These are phyloP conservation scores for Helichrysum umbraculigerum DNA, from an alignment of 129 eudicot genomes.

Conservation along the genomic window DNA sequence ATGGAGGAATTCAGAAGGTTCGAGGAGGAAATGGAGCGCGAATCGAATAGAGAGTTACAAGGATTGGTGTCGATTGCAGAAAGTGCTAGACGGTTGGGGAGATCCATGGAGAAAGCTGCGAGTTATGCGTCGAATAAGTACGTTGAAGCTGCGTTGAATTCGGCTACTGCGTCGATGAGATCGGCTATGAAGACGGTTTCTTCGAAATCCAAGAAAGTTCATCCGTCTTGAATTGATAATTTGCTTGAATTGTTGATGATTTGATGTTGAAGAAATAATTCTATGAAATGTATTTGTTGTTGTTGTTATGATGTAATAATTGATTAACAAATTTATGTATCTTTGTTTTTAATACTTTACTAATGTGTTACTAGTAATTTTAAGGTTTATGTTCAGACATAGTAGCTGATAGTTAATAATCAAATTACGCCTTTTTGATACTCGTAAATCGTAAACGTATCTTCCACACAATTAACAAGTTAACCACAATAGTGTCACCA, in stretches of 20 bases:
- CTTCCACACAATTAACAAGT: not conserved
- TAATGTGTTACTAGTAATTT: too few species aligned
- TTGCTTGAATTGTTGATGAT: not conserved
- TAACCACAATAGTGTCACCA: slow-evolving; percentile 7
- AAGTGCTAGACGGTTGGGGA: slow-evolving; percentile 66
- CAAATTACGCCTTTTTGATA: too few species aligned
- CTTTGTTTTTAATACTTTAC: not conserved
- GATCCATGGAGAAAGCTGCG: slow-evolving; percentile 66
- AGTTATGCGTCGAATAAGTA: slow-evolving; percentile 69
- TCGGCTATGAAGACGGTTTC: slow-evolving; percentile 73
- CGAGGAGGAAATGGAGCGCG: slow-evolving; percentile 43
- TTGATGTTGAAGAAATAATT: not conserved
- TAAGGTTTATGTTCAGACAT: too few species aligned
- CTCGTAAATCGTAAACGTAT: too few species aligned
- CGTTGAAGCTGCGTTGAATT: slow-evolving; percentile 74
- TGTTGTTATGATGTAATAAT: not conserved
- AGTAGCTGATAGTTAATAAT: too few species aligned
- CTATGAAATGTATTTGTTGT: not conserved
- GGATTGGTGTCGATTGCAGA: slow-evolving; percentile 56
- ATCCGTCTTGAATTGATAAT: slow-evolving; percentile 52
- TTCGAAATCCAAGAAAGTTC: slow-evolving; percentile 64
- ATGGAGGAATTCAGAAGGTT: slow-evolving; percentile 74
- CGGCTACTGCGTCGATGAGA: slow-evolving; percentile 83
- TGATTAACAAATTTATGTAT: not conserved
- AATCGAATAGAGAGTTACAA: slow-evolving; percentile 42